Evolutionary conservation across 2,329 filamentous ascomycete species (phyloP), one percentile per base, ranked within the genome.

Genomic region (Zelopaecilomyces penicillatus): DNA sequence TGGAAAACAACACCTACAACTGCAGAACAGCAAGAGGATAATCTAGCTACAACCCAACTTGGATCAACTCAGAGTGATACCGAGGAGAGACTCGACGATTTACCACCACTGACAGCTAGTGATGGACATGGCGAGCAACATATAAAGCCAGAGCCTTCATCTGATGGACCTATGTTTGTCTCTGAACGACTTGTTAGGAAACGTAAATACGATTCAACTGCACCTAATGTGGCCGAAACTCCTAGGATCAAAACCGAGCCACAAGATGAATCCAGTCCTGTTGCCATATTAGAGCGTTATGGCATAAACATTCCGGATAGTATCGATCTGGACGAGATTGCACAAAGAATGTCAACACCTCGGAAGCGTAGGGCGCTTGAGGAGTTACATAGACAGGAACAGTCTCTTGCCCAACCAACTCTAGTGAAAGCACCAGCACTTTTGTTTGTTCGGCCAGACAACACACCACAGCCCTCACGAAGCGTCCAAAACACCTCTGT

Each of bases 131-230:
- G 34, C 1, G 49, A 42, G 4, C 19, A 47, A 5, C 31, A 35
- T 4, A 54, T 78, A 27, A 78, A 80, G 52, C 45, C 61, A n/a
- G 75, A 79, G 49, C 70, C 71, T 2, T 75, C 71, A 4, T 80
- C 76, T 1, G 75, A 80, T 45, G 56, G 55, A 2, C 74, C 71
- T 0, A 59, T 78, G 2, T 54, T 80, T 5, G 58, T 80, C 2
- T 76, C 67, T 4, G 74, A 76, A 48, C 69, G 73, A 10, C 54
- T 56, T 12, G 56, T 78, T 1, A 67, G 67, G 38, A 78, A 76
- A 51, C 65, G 73, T 40, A 75, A 69, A 51, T 55, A 62, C 7
- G 51, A 56, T 3, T 58, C 57, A 6, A 38, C 46, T 3, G 52
- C 60, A 7, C 6, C 43, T 3, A 54, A 52, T 4, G 49, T 54